These are phyloP conservation scores for Pseudonitzschia multistriata DNA, from an alignment of 108 stramenopile genomes.

Conservation along the genomic window DNA sequence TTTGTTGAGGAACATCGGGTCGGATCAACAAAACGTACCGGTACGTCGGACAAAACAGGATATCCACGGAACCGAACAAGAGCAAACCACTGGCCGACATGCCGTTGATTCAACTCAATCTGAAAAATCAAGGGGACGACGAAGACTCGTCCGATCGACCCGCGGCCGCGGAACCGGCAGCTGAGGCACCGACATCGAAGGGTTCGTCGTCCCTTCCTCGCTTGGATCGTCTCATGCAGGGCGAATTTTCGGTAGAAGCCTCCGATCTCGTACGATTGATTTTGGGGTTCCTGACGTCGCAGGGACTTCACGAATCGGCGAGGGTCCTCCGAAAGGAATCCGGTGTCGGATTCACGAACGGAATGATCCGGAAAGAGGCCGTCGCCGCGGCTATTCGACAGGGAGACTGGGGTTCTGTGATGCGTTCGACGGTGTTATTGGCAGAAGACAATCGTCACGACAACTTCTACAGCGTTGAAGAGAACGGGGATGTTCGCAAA, in stretches of 20 bases:
- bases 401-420: slow-evolving; percentile 68
- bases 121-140: neutral
- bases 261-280: slow-evolving; percentile 64
- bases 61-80: too few relatives aligned
- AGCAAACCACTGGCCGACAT: neutral
- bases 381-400: slow-evolving; percentile 14
- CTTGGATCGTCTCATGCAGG: slow-evolving; percentile 16
- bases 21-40: too few relatives aligned
- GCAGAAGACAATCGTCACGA: slow-evolving; percentile 37
- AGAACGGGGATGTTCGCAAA: neutral
- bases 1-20: too few relatives aligned
- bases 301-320: slow-evolving; percentile 54
- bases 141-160: neutral
- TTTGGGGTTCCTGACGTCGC: slow-evolving; percentile 58
- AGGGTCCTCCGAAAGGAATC: slow-evolving; percentile 55
- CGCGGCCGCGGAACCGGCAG: neutral
- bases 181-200: neutral
- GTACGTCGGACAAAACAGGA: too few relatives aligned
- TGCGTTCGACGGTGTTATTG: slow-evolving; percentile 35
- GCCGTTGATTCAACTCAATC: slow-evolving; percentile 12
- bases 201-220: neutral
- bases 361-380: slow-evolving; percentile 2
- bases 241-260: slow-evolving; percentile 45
- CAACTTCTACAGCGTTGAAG: neutral
- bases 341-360: slow-evolving; percentile 39